Conservation (phyloP, 805 yeast genomes). For the Sungouiella blattae region DNA sequence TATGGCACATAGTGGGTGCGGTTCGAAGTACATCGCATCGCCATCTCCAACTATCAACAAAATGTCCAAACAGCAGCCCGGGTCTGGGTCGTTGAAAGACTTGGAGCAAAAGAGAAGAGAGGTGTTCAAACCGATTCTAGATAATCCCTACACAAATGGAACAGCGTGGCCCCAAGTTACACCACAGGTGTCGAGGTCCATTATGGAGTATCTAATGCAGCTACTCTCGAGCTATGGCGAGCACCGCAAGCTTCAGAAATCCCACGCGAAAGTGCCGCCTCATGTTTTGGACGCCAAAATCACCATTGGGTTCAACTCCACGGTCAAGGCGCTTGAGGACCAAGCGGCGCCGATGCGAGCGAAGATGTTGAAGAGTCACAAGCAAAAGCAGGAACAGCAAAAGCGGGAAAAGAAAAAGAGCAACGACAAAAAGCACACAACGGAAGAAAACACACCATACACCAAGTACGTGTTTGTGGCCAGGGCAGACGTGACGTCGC, state of each 20-base stretch:
- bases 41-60: not conserved
- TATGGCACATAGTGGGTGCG: too few species aligned
- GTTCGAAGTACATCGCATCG: not conserved
- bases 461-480: constrained; percentile 55
- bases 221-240: constrained; percentile 15
- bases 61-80: constrained; percentile 8
- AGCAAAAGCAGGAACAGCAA: constrained; percentile 1
- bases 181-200: constrained; percentile 5
- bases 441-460: too few species aligned
- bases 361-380: constrained; percentile 9
- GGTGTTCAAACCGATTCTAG: constrained; percentile 61
- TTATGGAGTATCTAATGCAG: constrained; percentile 11
- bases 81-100: constrained; percentile 42
- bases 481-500: constrained; percentile 51
- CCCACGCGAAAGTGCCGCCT: constrained; percentile 7
- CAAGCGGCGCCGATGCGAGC: constrained; percentile 31
- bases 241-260: constrained; percentile 4
- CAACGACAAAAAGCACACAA: not conserved
- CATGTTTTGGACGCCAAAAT: not conserved
- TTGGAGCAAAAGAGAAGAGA: constrained; percentile 50
- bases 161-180: constrained; percentile 15
- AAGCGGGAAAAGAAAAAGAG: constrained; percentile 1
- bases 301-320: constrained; percentile 53
- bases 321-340: constrained; percentile 44
- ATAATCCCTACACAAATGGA: constrained; percentile 56